A percentile compares a stretch with the other conserved stretches of the same genome.
These are phyloP conservation scores for Botrytis squamosa DNA, from an alignment of 2,329 filamentous ascomycete genomes.

Conservation along the genomic window DNA sequence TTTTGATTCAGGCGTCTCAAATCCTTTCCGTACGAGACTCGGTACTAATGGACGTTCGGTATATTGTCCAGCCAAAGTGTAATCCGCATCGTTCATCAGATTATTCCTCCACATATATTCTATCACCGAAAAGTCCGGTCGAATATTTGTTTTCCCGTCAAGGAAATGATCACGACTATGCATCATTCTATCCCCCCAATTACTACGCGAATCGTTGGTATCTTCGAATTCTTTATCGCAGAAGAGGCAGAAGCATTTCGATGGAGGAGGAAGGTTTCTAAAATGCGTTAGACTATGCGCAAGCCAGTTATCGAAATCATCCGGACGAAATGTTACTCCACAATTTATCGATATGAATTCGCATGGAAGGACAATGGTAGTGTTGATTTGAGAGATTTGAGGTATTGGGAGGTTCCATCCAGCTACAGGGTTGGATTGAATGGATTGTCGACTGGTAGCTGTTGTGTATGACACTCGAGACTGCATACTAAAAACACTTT, in stretches of 20 bases:
- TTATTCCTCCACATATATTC: slow-evolving; percentile 40
- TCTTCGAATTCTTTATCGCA: slow-evolving; percentile 42
- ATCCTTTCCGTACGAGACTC: slow-evolving; percentile 20
- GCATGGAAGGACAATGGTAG: slow-evolving; percentile 31
- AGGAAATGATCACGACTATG: slow-evolving; percentile 49
- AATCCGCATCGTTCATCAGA: slow-evolving; percentile 37
- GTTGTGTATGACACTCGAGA: slow-evolving; percentile 6
- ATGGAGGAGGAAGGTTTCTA: slow-evolving; percentile 39
- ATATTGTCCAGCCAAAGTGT: slow-evolving; percentile 19
- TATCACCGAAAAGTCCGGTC: slow-evolving; percentile 46
- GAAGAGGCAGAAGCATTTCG: slow-evolving; percentile 49
- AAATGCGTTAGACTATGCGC: slow-evolving; percentile 45
- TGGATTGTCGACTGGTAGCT: slow-evolving; percentile 1
- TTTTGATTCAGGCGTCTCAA: slow-evolving; percentile 25
- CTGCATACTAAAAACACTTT: slow-evolving; percentile 14
- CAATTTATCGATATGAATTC: slow-evolving; percentile 41
- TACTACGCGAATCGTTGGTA: slow-evolving; percentile 20
- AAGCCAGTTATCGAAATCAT: slow-evolving; percentile 47
- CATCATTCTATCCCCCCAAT: slow-evolving; percentile 44
- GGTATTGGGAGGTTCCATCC: slow-evolving; percentile 14
- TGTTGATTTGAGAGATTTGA: background rate
- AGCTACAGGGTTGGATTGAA: background rate
- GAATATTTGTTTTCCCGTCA: slow-evolving; percentile 27
- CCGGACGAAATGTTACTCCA: slow-evolving; percentile 40
- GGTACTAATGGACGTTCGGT: slow-evolving; percentile 28